phyloP scores from a whole-genome alignment of 352 stramenopile species.

The Globisporangium iwayamae region DNA sequence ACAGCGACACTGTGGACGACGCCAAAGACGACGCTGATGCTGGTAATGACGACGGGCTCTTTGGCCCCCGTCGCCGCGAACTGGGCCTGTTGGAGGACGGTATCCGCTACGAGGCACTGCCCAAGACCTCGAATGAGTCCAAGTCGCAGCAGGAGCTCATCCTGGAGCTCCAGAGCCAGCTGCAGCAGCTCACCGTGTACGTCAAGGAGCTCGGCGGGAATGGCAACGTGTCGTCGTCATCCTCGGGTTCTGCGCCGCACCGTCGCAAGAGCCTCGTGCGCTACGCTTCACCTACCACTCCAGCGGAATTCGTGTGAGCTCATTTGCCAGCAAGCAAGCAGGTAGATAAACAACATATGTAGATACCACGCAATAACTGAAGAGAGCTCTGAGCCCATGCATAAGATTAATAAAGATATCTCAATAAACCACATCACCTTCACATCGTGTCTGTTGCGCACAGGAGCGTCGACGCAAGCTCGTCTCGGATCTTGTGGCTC shows the following conservation, averaged over 20 bases:
- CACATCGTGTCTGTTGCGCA: not conserved
- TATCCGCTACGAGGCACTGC: conserved; percentile 15
- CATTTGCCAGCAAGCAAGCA: not conserved
- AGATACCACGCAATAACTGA: not conserved
- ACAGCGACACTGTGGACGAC: conserved; percentile 1
- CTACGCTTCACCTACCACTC: conserved; percentile 5
- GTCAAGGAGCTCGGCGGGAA: conserved; percentile 9
- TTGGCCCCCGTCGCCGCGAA: not conserved
- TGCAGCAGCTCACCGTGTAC: conserved; percentile 15
- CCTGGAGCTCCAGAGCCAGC: conserved; percentile 16
- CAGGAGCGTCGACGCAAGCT: not conserved
- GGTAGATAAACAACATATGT: not conserved
- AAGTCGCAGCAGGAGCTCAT: conserved; percentile 16
- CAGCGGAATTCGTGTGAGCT: conserved; percentile 1
- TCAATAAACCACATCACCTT: not conserved
- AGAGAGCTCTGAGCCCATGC: not conserved
- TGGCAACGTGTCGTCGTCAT: not conserved
- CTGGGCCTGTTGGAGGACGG: conserved; percentile 17
- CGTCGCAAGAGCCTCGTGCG: conserved; percentile 15
- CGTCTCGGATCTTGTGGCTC: not conserved
- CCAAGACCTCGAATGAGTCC: not conserved
- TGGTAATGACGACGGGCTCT: not conserved
- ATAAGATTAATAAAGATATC: conserved; percentile 1
- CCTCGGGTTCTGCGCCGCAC: not conserved
- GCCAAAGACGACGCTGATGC: too few relatives aligned